Conservation (phyloP, 164 flowering plant genomes). For the Nelumbo lutea region DNA sequence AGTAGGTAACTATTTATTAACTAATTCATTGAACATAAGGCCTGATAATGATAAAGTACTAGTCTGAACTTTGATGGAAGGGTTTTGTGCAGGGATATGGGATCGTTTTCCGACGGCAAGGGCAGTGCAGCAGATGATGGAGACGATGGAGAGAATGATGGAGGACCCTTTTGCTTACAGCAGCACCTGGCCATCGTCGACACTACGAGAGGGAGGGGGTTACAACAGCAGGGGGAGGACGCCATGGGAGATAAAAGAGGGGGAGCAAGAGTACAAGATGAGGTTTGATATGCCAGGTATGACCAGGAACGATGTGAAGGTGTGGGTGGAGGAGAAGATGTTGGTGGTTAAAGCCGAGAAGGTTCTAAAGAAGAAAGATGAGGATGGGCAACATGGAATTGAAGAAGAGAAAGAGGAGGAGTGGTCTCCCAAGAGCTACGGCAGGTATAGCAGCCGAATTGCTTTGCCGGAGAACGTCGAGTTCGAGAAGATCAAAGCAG, state of each 20-base stretch:
- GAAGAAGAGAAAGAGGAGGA: constrained; percentile 29
- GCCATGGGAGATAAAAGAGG: constrained; percentile 88
- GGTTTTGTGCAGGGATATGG: constrained; percentile 49
- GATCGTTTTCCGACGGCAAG: constrained; percentile 78
- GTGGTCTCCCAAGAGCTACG: constrained; percentile 72
- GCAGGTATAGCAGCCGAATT: constrained; percentile 59
- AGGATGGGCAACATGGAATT: background rate
- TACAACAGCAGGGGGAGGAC: constrained; percentile 63
- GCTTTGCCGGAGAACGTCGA: constrained; percentile 73
- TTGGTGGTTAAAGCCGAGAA: constrained; percentile 74
- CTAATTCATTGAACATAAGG: too few relatives aligned
- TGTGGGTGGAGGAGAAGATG: constrained; percentile 83
- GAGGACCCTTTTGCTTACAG: constrained; percentile 61
- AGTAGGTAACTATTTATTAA: constrained; percentile 21
- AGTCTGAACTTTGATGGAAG: background rate
- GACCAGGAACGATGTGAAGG: constrained; percentile 74
- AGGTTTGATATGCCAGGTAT: constrained; percentile 94
- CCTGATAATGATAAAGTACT: background rate
- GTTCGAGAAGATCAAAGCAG: constrained; percentile 73
- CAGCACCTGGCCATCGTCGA: constrained; percentile 22
- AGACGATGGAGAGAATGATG: constrained; percentile 71
- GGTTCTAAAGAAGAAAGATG: constrained; percentile 19
- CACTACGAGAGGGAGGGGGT: constrained; percentile 22
- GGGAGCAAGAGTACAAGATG: constrained; percentile 52
- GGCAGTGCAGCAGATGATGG: constrained; percentile 86